phyloP scores from a whole-genome alignment of 345 rosid species.

The Gossypium stocksii region DNA sequence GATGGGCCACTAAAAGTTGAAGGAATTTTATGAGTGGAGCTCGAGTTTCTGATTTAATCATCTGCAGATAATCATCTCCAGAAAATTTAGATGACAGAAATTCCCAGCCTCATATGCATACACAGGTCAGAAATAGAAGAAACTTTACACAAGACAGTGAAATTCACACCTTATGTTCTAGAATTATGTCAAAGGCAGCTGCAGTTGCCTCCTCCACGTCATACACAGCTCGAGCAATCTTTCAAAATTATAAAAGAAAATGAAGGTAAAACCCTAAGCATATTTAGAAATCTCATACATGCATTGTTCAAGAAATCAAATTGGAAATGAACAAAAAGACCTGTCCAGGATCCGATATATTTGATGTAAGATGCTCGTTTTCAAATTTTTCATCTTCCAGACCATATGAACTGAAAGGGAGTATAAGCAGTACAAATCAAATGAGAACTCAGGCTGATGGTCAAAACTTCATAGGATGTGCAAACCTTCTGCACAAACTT shows the following conservation, averaged over 20 bases:
- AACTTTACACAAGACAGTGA: conserved; percentile 10
- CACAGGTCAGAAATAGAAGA: neutral
- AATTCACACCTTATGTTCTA: conserved; percentile 57
- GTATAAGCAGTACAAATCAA: conserved; percentile 9
- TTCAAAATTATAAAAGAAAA: conserved; percentile 21
- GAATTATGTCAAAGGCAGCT: conserved; percentile 73
- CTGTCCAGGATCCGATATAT: conserved; percentile 75
- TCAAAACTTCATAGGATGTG: neutral
- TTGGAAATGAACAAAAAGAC: conserved; percentile 34
- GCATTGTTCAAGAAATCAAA: conserved; percentile 12
- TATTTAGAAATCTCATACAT: neutral
- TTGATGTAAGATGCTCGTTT: conserved; percentile 61
- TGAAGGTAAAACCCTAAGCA: conserved; percentile 20
- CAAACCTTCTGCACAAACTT: neutral
- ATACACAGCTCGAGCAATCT: conserved; percentile 80
- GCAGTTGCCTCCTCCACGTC: conserved; percentile 94
- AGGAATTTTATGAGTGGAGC: conserved; percentile 72
- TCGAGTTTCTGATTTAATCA: conserved; percentile 73
- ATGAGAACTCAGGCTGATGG: neutral
- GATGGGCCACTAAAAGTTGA: conserved; percentile 88
- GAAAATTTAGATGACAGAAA: conserved; percentile 11
- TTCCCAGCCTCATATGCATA: neutral
- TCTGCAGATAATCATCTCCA: conserved; percentile 36
- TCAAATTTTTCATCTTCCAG: conserved; percentile 79
- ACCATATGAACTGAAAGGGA: conserved; percentile 59